Evolutionary conservation across 257 asterid species (phyloP).

Genomic region (Nicotiana noctiflora): DNA sequence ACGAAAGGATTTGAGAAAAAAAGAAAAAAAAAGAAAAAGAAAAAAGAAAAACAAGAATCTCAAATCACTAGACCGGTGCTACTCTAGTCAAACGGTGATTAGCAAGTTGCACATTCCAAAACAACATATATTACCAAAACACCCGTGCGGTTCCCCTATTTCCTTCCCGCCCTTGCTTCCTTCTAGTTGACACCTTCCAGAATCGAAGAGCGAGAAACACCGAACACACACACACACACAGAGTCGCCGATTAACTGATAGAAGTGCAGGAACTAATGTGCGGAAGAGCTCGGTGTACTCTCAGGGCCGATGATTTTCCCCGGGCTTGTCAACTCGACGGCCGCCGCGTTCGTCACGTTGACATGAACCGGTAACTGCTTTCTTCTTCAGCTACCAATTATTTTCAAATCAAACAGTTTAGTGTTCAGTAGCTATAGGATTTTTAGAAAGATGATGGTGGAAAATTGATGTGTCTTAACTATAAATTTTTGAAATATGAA

Average conservation of each 20-base stretch:
- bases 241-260: conserved; percentile 5
- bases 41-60: too few species aligned
- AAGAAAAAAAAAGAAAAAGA: background rate
- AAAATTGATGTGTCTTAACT: background rate
- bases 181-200: conserved; percentile 9
- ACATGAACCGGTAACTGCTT: conserved; percentile 57
- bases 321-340: conserved; percentile 66
- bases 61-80: background rate
- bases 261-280: conserved; percentile 40
- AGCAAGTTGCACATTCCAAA: background rate
- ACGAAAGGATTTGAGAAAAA: too few species aligned
- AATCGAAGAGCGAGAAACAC: background rate
- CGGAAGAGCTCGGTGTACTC: conserved; percentile 79
- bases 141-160: background rate
- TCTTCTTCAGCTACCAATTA: background rate
- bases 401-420: background rate
- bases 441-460: background rate
- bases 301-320: conserved; percentile 51
- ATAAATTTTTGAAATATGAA: background rate
- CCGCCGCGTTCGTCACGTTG: conserved; percentile 57
- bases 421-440: background rate
- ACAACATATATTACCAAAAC: background rate
- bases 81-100: background rate
- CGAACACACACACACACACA: background rate
- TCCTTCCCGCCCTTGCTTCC: conserved; percentile 24